Evolutionary conservation across 2,329 filamentous ascomycete genomes (phyloP), one percentile per base, ranked within the genome.

Genomic region (Pseudogymnoascus sp.): DNA sequence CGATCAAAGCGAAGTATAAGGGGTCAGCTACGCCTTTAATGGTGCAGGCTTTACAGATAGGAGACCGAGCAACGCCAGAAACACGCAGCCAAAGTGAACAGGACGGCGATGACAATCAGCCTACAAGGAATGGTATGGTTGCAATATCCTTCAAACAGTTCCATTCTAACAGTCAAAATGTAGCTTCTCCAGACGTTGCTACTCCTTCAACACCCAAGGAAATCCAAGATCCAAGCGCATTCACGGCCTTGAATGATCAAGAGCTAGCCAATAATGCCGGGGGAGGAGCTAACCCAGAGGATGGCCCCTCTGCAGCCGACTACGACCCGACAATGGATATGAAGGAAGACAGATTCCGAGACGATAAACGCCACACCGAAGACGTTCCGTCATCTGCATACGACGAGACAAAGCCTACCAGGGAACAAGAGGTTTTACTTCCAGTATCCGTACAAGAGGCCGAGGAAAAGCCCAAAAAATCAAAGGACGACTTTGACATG

Each of bases 291-390:
- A 82, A 85, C 52, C 35, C 21, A 18, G 82, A 82, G 60, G 87
- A 94, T 69, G 90, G 88, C 5, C 89, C 90, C 5, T 96, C 92
- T n/a, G 92, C 92, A 52, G 92, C 91, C 63, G 90, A 96, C 73
- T 96, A 96, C 72, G 90, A 96, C 71, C 92, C 92, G 1, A 94
- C 87, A 1, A 80, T 87, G 67, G 92, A 97, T 71, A 94, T 93
- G 89, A 81, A 88, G 72, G 90, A 95, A 73, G 92, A 96, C 68
- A 85, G 86, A 69, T 80, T 85, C 63, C 85, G 87, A 62, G 85
- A 89, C 69, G 86, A 87, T 66, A 80, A 85, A 68, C 82, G 86
- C 63, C 80, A 85, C 64, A 80, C 81, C 60, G 82, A 83, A 62
- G 79, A 80, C 37, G 69, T 83, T 59, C 75, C 79, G 3, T 80